Evolutionary conservation across 768 basidiomycete genomes (phyloP).

Genomic region (Lactarius deliciosus): DNA sequence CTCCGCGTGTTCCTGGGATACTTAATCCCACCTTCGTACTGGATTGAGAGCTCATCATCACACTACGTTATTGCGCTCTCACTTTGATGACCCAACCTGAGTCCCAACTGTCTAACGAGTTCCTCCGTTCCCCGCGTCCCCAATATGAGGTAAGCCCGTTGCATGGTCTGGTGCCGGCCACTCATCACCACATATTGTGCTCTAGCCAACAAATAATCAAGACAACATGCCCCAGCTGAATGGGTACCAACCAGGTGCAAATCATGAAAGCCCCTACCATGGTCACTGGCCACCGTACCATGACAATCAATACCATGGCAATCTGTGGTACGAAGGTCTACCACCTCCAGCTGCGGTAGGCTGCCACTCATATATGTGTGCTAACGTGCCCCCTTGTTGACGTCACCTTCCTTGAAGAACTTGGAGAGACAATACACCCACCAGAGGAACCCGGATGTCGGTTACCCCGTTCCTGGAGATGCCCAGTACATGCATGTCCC

Average conservation of each 20-base stretch:
- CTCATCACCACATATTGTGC: background rate
- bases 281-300: background rate
- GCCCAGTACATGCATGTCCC: background rate
- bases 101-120: background rate
- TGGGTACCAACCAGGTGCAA: background rate
- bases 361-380: background rate
- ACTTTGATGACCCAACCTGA: background rate
- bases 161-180: background rate
- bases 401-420: background rate
- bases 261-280: background rate
- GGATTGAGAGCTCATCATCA: slow-evolving; percentile 14
- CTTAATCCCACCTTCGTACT: slow-evolving; percentile 14
- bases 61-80: slow-evolving; percentile 20
- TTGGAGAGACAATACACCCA: background rate
- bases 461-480: background rate
- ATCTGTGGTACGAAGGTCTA: background rate
- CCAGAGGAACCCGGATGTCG: background rate
- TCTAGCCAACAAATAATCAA: background rate
- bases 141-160: background rate
- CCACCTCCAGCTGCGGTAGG: slow-evolving; percentile 1
- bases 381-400: background rate
- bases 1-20: slow-evolving; percentile 15
- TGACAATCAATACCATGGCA: background rate
- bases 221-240: background rate
- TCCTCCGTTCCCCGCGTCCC: background rate